These are phyloP conservation scores for Goniomonas avonlea DNA, from an alignment of 78 protist species.

Conservation along the genomic window DNA sequence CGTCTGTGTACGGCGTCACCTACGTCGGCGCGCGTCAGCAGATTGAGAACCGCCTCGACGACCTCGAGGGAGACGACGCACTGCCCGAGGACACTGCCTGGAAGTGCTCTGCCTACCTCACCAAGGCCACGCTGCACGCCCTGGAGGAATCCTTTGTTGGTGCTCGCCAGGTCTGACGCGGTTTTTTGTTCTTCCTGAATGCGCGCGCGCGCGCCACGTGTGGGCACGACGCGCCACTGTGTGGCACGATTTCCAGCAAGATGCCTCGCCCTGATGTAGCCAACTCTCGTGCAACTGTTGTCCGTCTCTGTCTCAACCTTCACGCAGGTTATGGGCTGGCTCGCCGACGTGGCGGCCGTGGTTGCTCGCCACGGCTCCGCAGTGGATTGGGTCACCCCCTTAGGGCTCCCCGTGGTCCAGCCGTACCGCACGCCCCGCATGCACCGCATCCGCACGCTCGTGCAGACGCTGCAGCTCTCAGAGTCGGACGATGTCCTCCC, in stretches of 20 bases:
- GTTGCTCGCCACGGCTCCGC: neutral
- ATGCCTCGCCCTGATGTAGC: too few species aligned
- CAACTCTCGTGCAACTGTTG: neutral
- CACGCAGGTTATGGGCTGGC: too few species aligned
- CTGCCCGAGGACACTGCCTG: slow-evolving; percentile 25
- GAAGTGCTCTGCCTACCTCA: neutral
- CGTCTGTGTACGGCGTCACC: slow-evolving; percentile 90
- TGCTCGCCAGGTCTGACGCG: neutral
- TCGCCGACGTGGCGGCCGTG: too few species aligned
- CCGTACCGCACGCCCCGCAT: slow-evolving; percentile 46
- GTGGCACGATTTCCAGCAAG: too few species aligned
- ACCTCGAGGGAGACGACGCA: neutral
- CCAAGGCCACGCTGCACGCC: slow-evolving; percentile 27
- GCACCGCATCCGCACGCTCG: neutral
- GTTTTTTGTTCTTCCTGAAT: too few species aligned
- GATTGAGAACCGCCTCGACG: slow-evolving; percentile 45
- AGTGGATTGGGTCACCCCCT: slow-evolving; percentile 76
- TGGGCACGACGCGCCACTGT: too few species aligned
- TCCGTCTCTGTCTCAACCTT: neutral
- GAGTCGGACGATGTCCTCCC: neutral
- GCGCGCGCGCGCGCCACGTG: too few species aligned
- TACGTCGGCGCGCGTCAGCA: slow-evolving; percentile 76
- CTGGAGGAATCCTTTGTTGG: slow-evolving; percentile 60
- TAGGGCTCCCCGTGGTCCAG: slow-evolving; percentile 77
- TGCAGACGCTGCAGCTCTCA: neutral